Conservation (phyloP, 139 green algal species). For the Picochlorum sp. region DNA sequence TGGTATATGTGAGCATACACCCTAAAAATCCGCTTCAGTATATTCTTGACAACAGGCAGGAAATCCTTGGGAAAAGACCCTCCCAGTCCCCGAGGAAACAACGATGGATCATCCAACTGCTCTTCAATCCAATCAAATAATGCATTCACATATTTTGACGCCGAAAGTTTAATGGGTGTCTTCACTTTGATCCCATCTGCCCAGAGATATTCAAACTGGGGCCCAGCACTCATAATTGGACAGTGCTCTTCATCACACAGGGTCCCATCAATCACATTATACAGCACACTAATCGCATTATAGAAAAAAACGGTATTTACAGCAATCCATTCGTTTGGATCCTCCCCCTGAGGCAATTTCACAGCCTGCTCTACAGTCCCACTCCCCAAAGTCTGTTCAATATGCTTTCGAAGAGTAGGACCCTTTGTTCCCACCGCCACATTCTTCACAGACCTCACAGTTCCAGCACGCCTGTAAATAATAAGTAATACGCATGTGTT, state of each 20-base stretch:
- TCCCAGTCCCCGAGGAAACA: slow-evolving; percentile 84
- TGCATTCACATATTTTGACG: slow-evolving; percentile 91
- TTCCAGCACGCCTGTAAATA: slow-evolving; percentile 18
- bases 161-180: slow-evolving; percentile 83
- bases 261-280: slow-evolving; percentile 74
- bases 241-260: slow-evolving; percentile 86
- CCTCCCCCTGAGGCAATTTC: slow-evolving; percentile 68
- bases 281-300: slow-evolving; percentile 93
- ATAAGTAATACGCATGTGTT: background rate
- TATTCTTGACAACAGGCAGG: slow-evolving; percentile 71
- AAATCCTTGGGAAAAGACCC: slow-evolving; percentile 84
- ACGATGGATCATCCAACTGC: slow-evolving; percentile 83
- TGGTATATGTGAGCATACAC: slow-evolving; percentile 99
- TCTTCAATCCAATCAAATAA: slow-evolving; percentile 96
- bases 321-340: slow-evolving; percentile 82
- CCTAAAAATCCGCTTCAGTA: slow-evolving; percentile 96
- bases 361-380: slow-evolving; percentile 79
- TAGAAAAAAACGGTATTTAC: slow-evolving; percentile 94
- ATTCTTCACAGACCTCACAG: slow-evolving; percentile 25
- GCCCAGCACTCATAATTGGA: slow-evolving; percentile 89
- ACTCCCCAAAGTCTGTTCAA: slow-evolving; percentile 80
- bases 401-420: slow-evolving; percentile 79
- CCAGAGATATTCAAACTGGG: slow-evolving; percentile 98
- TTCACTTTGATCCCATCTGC: slow-evolving; percentile 90
- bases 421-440: slow-evolving; percentile 41